Percentiles rank a stretch among this genome's conserved stretches.
These are phyloP conservation scores for Fusarium stilboides DNA, from an alignment of 2,329 filamentous ascomycete genomes.

Conservation along the genomic window DNA sequence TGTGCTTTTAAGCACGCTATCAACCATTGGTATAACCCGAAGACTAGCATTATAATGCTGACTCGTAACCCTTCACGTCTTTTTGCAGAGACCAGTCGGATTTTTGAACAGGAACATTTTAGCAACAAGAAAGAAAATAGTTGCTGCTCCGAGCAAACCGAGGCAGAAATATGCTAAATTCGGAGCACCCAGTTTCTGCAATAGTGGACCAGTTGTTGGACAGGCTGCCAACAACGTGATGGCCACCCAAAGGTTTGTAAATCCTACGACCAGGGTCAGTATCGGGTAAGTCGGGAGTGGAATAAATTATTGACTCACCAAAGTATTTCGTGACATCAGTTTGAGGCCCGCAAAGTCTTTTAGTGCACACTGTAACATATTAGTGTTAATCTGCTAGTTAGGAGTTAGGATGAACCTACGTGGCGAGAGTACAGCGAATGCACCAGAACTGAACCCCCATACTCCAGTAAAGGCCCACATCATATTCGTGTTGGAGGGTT, in stretches of 20 bases:
- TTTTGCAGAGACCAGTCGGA: background rate
- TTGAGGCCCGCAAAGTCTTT: conserved; percentile 60
- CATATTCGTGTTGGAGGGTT: conserved; percentile 59
- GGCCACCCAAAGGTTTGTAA: conserved; percentile 61
- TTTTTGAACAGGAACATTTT: conserved; percentile 27
- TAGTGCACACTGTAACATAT: conserved; percentile 57
- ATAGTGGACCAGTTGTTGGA: conserved; percentile 61
- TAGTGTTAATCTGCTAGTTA: background rate
- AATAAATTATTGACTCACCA: conserved; percentile 5
- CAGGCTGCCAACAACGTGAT: conserved; percentile 62
- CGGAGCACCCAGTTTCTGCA: conserved; percentile 60
- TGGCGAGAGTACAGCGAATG: conserved; percentile 59
- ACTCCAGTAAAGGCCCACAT: conserved; percentile 61
- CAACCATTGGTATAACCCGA: too few species aligned
- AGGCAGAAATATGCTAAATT: conserved; percentile 62
- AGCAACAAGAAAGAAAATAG: conserved; percentile 45
- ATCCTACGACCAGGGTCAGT: conserved; percentile 52
- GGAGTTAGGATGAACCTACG: conserved; percentile 6
- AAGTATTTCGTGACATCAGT: conserved; percentile 63
- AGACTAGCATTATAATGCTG: too few species aligned
- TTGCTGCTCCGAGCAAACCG: conserved; percentile 56
- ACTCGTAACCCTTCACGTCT: background rate
- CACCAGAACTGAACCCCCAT: conserved; percentile 64
- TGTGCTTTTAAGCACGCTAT: too few species aligned
- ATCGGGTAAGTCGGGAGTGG: accelerated